These are phyloP conservation scores for Rubia tinctorum DNA, from an alignment of 305 asterid species.

Conservation along the genomic window DNA sequence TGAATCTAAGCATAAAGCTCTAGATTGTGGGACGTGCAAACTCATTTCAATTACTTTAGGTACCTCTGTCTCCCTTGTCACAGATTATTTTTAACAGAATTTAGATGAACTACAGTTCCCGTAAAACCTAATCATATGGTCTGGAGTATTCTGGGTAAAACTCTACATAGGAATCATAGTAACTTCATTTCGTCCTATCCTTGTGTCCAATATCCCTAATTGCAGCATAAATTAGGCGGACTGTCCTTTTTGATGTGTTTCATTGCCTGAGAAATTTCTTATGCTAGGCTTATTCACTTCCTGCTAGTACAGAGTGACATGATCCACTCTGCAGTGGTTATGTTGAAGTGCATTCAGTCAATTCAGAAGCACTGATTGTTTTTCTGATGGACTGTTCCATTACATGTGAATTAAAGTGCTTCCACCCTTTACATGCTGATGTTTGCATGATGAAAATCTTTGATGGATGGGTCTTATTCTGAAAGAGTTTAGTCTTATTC, in stretches of 20 bases:
- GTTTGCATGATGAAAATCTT: background rate
- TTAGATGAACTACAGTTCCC: background rate
- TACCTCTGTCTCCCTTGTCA: background rate
- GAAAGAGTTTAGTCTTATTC: background rate
- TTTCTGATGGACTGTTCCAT: background rate
- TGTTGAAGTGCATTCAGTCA: background rate
- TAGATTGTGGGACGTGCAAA: background rate
- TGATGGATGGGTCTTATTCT: background rate
- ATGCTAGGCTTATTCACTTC: background rate
- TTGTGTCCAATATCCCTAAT: background rate
- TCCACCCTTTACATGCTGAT: background rate
- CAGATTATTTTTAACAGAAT: background rate
- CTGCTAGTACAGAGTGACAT: background rate
- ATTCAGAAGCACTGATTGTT: background rate
- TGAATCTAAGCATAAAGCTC: background rate
- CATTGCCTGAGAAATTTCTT: background rate
- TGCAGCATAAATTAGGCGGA: background rate
- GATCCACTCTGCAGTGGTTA: background rate
- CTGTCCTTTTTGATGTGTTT: background rate
- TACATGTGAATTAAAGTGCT: background rate
- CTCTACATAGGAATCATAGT: background rate
- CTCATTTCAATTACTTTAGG: background rate
- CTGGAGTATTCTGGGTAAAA: background rate
- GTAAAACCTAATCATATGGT: background rate
- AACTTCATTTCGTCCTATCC: background rate